Conservation (phyloP, 495 filamentous ascomycete genomes). For the Penicillium cinerascens region DNA sequence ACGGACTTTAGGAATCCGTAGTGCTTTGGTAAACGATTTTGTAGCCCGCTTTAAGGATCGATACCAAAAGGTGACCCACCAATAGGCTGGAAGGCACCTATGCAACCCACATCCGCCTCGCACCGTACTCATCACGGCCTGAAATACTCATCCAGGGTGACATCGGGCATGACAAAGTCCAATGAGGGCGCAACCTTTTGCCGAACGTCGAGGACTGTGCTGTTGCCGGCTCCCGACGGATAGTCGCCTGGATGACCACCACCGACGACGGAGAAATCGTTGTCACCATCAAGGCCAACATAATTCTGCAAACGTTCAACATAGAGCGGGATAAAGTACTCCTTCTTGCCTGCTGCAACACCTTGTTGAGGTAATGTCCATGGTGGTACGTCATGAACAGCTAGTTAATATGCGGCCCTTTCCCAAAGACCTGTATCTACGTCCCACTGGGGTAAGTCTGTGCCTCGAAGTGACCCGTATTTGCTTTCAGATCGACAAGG, state of each 20-base stretch:
- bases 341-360: slow-evolving; percentile 37
- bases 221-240: slow-evolving; percentile 41
- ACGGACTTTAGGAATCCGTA: slow-evolving; percentile 38
- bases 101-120: slow-evolving; percentile 42
- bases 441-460: slow-evolving; percentile 14
- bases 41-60: slow-evolving; percentile 34
- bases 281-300: slow-evolving; percentile 25
- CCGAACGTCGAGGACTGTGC: slow-evolving; percentile 46
- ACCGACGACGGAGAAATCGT: slow-evolving; percentile 36
- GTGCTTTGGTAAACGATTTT: slow-evolving; percentile 36
- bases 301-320: slow-evolving; percentile 48
- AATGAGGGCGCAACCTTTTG: slow-evolving; percentile 38
- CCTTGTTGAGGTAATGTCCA: slow-evolving; percentile 43
- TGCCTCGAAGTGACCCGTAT: slow-evolving; percentile 23
- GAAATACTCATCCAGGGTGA: slow-evolving; percentile 45
- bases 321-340: slow-evolving; percentile 44
- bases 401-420: slow-evolving; percentile 39
- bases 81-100: slow-evolving; percentile 40
- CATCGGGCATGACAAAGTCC: slow-evolving; percentile 48
- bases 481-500: slow-evolving; percentile 27
- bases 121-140: slow-evolving; percentile 45
- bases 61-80: slow-evolving; percentile 46
- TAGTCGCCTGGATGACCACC: slow-evolving; percentile 44
- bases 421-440: slow-evolving; percentile 43
- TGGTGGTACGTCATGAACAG: slow-evolving; percentile 52